Percentiles rank a stretch among this genome's conserved stretches.
phyloP scores from a whole-genome alignment of 2,329 filamentous ascomycete genomes.

The Fusarium sp. region DNA sequence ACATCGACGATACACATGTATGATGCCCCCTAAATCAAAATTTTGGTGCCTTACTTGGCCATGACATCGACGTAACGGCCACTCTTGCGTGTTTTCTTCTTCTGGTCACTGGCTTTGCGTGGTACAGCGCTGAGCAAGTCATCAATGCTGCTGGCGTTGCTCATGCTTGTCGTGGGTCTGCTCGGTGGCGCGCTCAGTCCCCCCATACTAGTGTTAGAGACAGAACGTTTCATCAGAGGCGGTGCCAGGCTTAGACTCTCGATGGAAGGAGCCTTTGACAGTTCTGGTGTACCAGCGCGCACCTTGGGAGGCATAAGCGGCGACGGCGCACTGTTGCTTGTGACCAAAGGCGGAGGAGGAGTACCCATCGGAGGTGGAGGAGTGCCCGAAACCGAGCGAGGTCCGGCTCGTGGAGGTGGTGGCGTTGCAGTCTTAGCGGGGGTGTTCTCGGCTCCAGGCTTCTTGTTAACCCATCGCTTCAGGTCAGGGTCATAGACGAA shows the following conservation, averaged over 20 bases:
- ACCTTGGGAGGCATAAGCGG: conserved; percentile 50
- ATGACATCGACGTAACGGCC: conserved; percentile 97
- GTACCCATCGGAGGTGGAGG: conserved; percentile 62
- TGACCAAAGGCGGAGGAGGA: conserved; percentile 51
- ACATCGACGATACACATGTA: conserved; percentile 19
- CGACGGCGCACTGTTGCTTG: conserved; percentile 54
- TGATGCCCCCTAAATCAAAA: conserved; percentile 15
- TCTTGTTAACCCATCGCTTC: conserved; percentile 99
- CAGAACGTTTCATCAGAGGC: conserved; percentile 62
- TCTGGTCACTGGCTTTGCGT: conserved; percentile 70
- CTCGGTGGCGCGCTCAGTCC: conserved; percentile 71
- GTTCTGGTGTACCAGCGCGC: conserved; percentile 49
- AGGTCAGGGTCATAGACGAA: conserved; percentile 97
- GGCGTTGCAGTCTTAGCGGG: conserved; percentile 77
- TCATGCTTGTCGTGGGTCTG: conserved; percentile 85
- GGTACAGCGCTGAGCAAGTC: conserved; percentile 86
- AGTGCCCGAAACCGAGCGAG: conserved; percentile 66
- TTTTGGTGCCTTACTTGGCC: conserved; percentile 70
- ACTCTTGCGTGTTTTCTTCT: conserved; percentile 83
- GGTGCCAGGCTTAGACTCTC: conserved; percentile 57
- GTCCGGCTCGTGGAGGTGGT: conserved; percentile 79
- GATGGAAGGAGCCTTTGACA: conserved; percentile 55
- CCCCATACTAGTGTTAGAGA: conserved; percentile 63
- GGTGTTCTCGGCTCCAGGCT: conserved; percentile 77
- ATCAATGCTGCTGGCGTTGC: conserved; percentile 94